Evolutionary conservation across 106 monocot genomes (phyloP).

Genomic region (Allium cepa): DNA sequence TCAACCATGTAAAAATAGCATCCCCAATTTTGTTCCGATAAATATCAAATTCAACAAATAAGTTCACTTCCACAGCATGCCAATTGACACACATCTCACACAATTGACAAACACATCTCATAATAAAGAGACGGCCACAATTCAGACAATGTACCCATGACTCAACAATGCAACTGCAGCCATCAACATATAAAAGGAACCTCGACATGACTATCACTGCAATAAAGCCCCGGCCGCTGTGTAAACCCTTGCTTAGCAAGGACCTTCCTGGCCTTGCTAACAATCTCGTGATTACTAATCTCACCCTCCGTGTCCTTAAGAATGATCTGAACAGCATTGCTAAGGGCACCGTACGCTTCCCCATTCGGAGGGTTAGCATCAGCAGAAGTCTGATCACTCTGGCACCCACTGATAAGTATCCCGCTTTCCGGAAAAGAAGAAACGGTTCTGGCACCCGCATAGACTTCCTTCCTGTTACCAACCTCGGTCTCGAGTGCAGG

Average conservation of each 20-base stretch:
- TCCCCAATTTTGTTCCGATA: no score
- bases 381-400: conserved; percentile 78
- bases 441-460: conserved; percentile 46
- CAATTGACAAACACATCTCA: no score
- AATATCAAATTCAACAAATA: no score
- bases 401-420: conserved; percentile 83
- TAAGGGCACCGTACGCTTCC: conserved; percentile 78
- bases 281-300: conserved; percentile 59
- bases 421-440: conserved; percentile 53
- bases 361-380: conserved; percentile 44
- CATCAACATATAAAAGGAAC: conserved; percentile 62
- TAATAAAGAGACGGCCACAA: no score
- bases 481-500: conserved; percentile 58
- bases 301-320: conserved; percentile 35
- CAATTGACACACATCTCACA: no score
- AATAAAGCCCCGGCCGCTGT: conserved; percentile 85
- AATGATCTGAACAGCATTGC: conserved; percentile 79
- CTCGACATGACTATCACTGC: conserved; percentile 54
- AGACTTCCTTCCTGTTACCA: conserved; percentile 41
- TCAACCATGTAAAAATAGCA: no score
- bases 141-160: no score
- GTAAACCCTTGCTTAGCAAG: conserved; percentile 49
- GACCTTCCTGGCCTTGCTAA: conserved; percentile 45
- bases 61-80: no score
- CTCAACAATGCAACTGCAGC: background rate